A percentile compares a stretch with the other conserved stretches of the same genome.
Evolutionary conservation across 352 stramenopile genomes (phyloP).

Genomic region (Pythium phragmiticola): DNA sequence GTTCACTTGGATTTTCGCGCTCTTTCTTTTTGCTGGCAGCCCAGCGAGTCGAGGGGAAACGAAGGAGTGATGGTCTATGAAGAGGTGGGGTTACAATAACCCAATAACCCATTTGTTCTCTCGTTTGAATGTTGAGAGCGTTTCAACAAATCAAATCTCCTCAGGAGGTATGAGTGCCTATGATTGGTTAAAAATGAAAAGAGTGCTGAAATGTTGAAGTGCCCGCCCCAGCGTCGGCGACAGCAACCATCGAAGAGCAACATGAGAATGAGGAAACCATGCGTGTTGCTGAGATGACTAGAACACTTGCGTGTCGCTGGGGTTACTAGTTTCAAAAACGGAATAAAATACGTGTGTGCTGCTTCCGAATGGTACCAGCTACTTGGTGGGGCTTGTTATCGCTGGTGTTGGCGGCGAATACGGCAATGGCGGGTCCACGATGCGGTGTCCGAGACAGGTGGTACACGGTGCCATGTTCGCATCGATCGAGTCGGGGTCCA

Average conservation of each 20-base stretch:
- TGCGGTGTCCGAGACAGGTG: background rate
- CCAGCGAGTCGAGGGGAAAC: constrained; percentile 16
- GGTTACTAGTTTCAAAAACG: background rate
- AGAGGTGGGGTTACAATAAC: constrained; percentile 25
- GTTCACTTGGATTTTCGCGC: background rate
- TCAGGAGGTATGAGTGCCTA: background rate
- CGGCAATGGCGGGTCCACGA: background rate
- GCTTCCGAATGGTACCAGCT: background rate
- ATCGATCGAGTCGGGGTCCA: constrained; percentile 2
- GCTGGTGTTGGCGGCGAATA: background rate
- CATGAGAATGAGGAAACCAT: background rate
- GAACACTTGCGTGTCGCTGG: background rate
- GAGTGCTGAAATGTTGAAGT: constrained; percentile 13
- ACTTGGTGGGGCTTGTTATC: background rate
- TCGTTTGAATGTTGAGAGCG: background rate
- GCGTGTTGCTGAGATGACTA: background rate
- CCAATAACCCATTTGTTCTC: constrained; percentile 13
- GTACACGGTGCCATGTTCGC: constrained; percentile 6
- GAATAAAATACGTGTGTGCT: background rate
- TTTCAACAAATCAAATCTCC: constrained; percentile 15
- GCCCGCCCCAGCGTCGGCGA: background rate
- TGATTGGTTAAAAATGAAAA: constrained; percentile 14
- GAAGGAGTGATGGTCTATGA: constrained; percentile 23
- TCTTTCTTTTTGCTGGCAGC: constrained; percentile 29
- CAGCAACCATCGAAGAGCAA: background rate